Percentiles rank a stretch among this genome's conserved stretches.
phyloP scores from a whole-genome alignment of 2,329 filamentous ascomycete genomes.

The Cladosporium colombiae region DNA sequence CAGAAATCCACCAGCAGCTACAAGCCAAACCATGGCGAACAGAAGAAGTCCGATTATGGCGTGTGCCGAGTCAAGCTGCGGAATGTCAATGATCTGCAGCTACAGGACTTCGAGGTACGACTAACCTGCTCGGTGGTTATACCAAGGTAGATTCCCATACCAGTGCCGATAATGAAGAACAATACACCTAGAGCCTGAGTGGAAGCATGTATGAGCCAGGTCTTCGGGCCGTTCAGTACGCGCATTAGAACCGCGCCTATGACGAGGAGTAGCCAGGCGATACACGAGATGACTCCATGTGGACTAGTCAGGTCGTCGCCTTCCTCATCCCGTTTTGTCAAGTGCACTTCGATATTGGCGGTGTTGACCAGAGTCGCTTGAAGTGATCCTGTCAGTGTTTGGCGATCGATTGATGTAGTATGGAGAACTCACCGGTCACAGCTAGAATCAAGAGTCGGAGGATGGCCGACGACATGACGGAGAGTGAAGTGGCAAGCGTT shows the following conservation, averaged over 20 bases:
- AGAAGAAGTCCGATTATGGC: slow-evolving; percentile 57
- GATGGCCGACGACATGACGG: neutral
- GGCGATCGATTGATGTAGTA: no score
- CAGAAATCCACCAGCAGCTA: slow-evolving; percentile 54
- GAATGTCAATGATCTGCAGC: neutral
- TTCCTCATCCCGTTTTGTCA: neutral
- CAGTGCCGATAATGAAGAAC: slow-evolving; percentile 52
- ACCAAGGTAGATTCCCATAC: slow-evolving; percentile 53
- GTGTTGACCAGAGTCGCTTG: neutral
- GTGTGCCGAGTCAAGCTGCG: slow-evolving; percentile 40
- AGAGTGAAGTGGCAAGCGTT: neutral
- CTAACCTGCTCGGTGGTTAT: slow-evolving; percentile 33
- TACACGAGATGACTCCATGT: slow-evolving; percentile 46
- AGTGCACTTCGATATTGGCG: no score
- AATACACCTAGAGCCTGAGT: slow-evolving; percentile 53
- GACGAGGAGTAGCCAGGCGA: slow-evolving; percentile 50
- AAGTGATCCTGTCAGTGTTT: neutral
- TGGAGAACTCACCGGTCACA: neutral
- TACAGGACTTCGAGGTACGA: slow-evolving; percentile 20
- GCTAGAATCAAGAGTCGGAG: neutral
- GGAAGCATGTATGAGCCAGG: slow-evolving; percentile 46
- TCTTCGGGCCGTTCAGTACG: slow-evolving; percentile 45
- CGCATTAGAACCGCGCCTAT: slow-evolving; percentile 48
- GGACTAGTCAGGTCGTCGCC: slow-evolving; percentile 22
- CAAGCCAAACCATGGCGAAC: slow-evolving; percentile 55